A percentile compares a stretch with the other conserved stretches of the same genome.
These are phyloP conservation scores for Phyllosticta paracitricarpa DNA, from an alignment of 2,329 filamentous ascomycete genomes.

Conservation along the genomic window DNA sequence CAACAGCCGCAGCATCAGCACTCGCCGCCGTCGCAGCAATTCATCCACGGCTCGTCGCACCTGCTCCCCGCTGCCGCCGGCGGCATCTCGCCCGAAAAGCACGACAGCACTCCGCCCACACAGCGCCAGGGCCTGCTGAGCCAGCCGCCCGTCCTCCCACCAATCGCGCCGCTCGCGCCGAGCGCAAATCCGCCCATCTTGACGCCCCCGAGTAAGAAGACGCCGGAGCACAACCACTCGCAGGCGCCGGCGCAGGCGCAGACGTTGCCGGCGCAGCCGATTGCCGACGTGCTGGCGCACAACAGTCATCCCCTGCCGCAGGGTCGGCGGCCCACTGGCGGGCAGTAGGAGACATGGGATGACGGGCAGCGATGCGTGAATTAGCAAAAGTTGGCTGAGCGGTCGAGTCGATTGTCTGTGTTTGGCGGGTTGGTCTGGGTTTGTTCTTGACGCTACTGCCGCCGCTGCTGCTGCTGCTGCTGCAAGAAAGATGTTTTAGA, in stretches of 20 bases:
- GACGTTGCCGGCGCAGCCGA: neutral
- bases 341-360: too few species aligned
- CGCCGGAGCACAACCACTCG: constrained; percentile 15
- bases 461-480: too few species aligned
- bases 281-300: too few species aligned
- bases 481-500: too few species aligned
- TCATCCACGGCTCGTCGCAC: constrained; percentile 15
- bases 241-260: neutral
- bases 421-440: too few species aligned
- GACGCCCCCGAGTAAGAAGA: constrained; percentile 51
- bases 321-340: too few species aligned
- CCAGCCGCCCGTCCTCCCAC: constrained; percentile 44
- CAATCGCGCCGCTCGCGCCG: constrained; percentile 48
- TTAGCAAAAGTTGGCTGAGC: too few species aligned
- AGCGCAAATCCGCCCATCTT: constrained; percentile 48
- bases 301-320: too few species aligned
- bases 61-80: constrained; percentile 26
- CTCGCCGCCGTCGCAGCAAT: constrained; percentile 22
- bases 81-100: constrained; percentile 39
- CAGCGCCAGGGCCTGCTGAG: constrained; percentile 22
- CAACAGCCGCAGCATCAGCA: constrained; percentile 14
- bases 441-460: too few species aligned
- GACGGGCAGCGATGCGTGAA: too few species aligned
- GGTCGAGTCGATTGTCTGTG: too few species aligned
- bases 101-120: constrained; percentile 26